Base-by-base conservation (phyloP, 2,329 filamentous ascomycete genomes). In the Chalara sp. region DNA sequence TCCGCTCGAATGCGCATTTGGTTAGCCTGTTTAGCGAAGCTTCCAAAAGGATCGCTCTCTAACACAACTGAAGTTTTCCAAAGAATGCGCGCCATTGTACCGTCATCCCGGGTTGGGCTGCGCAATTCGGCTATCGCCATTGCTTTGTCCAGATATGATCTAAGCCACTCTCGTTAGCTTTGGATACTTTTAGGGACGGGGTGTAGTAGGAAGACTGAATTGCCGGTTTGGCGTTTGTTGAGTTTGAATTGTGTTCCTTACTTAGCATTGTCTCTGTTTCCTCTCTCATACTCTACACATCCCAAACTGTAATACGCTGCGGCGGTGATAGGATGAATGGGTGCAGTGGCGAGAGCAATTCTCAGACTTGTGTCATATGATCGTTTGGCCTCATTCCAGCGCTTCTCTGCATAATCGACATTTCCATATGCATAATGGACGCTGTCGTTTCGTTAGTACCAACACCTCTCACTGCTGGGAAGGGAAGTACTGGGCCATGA, bases 361-460 rank as follows among this genome's bases (percentile, higher is more conserved):
- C 48, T 55, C 7, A 53, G 41, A 37, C 53, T 41, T 2, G 41
- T 11, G 5, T 57, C 53, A 35, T 54, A 58, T 3, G 46, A 46
- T n/a, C 48, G 46, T 35, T 45, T 44, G 1, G 54, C 53, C 2
- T 29, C 10, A 7, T 8, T 39, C 55, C 51, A 57, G 12, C 43
- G 35, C 35, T 46, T 48, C 31, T 57, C 51, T 1, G 40, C 32
- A 42, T 53, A 55, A 8, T 58, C 53, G 21, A 58, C 57, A 35
- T 57, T 57, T 11, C 56, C 56, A 44, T 58, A 57, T 1, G 49
- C 50, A 21, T 57, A 58, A n/a, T 58, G 55, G 3, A 58, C 51
- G 37, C 53, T 58, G n/a, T 49, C 13, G 2, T 29, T 1, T 8
- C 13, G 41, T 42, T 31, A 42, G 37, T 21, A 21, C 21, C 21